Evolutionary conservation across 2,329 filamentous ascomycete genomes (phyloP).

Genomic region (Cercospora janseana): DNA sequence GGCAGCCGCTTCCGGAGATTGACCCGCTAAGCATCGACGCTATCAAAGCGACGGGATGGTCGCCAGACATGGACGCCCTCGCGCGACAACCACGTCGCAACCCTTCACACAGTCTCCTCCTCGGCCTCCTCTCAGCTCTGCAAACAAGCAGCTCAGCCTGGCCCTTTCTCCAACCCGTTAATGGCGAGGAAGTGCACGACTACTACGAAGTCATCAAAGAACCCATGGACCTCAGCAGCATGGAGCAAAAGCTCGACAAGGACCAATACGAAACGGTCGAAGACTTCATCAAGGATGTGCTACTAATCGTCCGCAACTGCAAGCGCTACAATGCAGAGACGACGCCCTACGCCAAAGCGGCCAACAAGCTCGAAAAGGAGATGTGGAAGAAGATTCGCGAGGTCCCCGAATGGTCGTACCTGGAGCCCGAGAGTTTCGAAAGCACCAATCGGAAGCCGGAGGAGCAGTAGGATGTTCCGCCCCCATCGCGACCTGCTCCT

Average conservation of each 20-base stretch:
- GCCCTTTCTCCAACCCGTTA: slow-evolving; percentile 93
- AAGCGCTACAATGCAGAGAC: slow-evolving; percentile 94
- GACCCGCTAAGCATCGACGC: slow-evolving; percentile 83
- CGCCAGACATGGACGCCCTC: slow-evolving; percentile 94
- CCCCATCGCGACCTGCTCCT: slow-evolving; percentile 5
- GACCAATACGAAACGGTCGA: slow-evolving; percentile 89
- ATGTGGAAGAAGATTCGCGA: slow-evolving; percentile 93
- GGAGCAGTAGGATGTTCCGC: slow-evolving; percentile 16
- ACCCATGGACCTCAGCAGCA: slow-evolving; percentile 93
- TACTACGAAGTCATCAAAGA: slow-evolving; percentile 99
- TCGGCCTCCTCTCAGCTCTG: slow-evolving; percentile 89
- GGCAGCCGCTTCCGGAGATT: slow-evolving; percentile 61
- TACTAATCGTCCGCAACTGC: slow-evolving; percentile 91
- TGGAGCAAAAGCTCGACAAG: slow-evolving; percentile 92
- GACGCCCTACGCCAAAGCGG: slow-evolving; percentile 91
- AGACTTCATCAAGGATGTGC: slow-evolving; percentile 84
- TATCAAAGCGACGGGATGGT: slow-evolving; percentile 90
- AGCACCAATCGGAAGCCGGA: slow-evolving; percentile 32
- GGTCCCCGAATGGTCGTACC: slow-evolving; percentile 77
- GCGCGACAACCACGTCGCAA: slow-evolving; percentile 92
- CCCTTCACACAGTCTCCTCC: slow-evolving; percentile 90
- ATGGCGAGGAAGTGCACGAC: slow-evolving; percentile 93
- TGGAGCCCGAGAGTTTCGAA: slow-evolving; percentile 40
- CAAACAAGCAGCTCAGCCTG: slow-evolving; percentile 91
- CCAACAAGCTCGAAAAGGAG: slow-evolving; percentile 87